Evolutionary conservation across 176 grass and related monocot genomes (phyloP).

Genomic region (Aegilops umbellulata): DNA sequence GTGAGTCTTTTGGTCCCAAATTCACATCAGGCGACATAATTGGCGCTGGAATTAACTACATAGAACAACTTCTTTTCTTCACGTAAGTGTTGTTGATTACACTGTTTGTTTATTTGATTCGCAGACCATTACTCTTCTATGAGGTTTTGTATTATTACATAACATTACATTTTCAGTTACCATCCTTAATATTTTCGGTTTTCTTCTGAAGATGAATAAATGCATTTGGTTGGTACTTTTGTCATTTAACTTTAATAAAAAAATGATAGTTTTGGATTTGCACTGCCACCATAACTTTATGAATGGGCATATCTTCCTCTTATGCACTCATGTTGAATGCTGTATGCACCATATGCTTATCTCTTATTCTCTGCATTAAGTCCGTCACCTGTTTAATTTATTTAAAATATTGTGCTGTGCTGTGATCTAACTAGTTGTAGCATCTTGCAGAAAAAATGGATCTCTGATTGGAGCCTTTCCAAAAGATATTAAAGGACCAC

Average conservation of each 20-base stretch:
- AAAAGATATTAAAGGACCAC: constrained; percentile 74
- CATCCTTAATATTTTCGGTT: not conserved
- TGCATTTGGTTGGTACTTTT: not conserved
- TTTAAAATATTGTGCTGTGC: not conserved
- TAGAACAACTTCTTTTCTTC: constrained; percentile 83
- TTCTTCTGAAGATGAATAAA: not conserved
- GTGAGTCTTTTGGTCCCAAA: constrained; percentile 80
- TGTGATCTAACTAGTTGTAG: constrained; percentile 5
- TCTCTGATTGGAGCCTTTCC: constrained; percentile 58
- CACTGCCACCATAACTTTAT: not conserved
- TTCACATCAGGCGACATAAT: constrained; percentile 86
- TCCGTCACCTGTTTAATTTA: not conserved
- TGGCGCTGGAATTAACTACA: constrained; percentile 90
- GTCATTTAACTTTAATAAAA: not conserved
- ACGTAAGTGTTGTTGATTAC: constrained; percentile 61
- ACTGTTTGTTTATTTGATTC: constrained; percentile 9
- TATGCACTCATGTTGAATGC: constrained; percentile 15
- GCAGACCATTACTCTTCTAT: constrained; percentile 1
- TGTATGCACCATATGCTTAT: not conserved
- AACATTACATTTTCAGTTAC: not conserved
- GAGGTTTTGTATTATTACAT: not conserved
- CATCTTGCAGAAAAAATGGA: constrained; percentile 80
- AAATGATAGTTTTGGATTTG: constrained; percentile 21
- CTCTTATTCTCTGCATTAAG: not conserved
- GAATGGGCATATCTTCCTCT: not conserved